Base-by-base conservation (phyloP, 805 yeast species). In the Myxozyma nipponensis region DNA sequence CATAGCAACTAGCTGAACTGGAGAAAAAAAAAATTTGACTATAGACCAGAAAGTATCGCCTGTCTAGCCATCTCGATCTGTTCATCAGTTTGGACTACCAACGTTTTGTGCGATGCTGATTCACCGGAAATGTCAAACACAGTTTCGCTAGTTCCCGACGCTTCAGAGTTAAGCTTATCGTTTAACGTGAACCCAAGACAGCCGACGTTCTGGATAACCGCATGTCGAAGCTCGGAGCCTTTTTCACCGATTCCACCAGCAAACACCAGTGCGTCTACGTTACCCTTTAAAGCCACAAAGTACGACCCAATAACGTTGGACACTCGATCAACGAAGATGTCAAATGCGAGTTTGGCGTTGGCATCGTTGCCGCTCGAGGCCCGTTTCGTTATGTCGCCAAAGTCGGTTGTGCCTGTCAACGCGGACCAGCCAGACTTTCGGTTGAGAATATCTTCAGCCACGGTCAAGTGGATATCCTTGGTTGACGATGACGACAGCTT, bases 241-340 rank as follows among this genome's bases (percentile, higher is more conserved):
- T 51, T 49, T 38, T 56, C 59, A 7, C 59, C 59, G 21, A 56
- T 54, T 19, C 59, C 59, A 21, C 59, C 59, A 9, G 59, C 58
- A 37, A 56, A 56, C 4, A 50, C 56, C 4, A 56, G 42, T 15
- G 59, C 59, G 15, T 19, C 46, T 5, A 47, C 53, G 23, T 47
- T 43, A 21, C 59, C 59, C 35, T 47, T 18, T 2, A 49, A 32
- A 21, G 58, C 54, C 4, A 56, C 54, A 40, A 39, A 56, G 43
- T 56, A 56, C n/a, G 49, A 50, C 6, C 59, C 59, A 9, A 56
- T 50, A 30, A 43, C 55, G 41, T 28, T 42, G 17, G 50, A 46
- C 6, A 56, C 54, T 6, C 59, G 52, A 32, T 56, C 47, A 19
- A 47, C 59, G 34, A 56, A 54, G 38, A 56, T 44, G 34, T 56